These are phyloP conservation scores for Cornus controversa DNA, from an alignment of 148 eudicot genomes.

Conservation along the genomic window DNA sequence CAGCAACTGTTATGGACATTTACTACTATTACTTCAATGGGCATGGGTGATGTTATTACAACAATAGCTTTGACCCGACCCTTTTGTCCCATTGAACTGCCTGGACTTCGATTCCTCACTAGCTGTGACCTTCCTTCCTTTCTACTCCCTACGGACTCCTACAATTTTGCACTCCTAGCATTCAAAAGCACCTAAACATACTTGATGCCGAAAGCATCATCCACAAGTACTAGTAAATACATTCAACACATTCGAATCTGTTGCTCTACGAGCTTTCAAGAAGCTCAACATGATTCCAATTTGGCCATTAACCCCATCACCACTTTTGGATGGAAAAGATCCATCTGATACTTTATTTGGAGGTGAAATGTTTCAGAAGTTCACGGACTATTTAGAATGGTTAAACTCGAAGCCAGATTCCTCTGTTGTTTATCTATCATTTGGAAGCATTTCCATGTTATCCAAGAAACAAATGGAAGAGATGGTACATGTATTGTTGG, in stretches of 20 bases:
- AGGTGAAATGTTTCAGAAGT: neutral
- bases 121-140: conserved; percentile 60
- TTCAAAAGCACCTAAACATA: conserved; percentile 35
- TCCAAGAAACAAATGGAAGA: conserved; percentile 42
- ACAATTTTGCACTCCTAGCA: conserved; percentile 14
- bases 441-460: conserved; percentile 49
- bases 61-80: conserved; percentile 31
- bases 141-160: conserved; percentile 25
- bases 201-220: conserved; percentile 32
- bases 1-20: conserved; percentile 45
- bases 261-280: conserved; percentile 37
- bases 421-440: conserved; percentile 64
- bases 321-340: conserved; percentile 33
- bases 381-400: conserved; percentile 42
- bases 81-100: conserved; percentile 39
- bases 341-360: conserved; percentile 10
- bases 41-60: conserved; percentile 17
- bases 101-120: conserved; percentile 36
- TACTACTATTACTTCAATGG: conserved; percentile 55
- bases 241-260: conserved; percentile 48
- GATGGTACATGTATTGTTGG: conserved; percentile 44
- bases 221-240: conserved; percentile 58
- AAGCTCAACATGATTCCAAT: conserved; percentile 30
- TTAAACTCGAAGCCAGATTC: conserved; percentile 42
- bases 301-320: conserved; percentile 46